A percentile compares a stretch with the other conserved stretches of the same genome.
These are phyloP conservation scores for Marasmius fiardii DNA, from an alignment of 1,284 basidiomycete genomes.

Conservation along the genomic window DNA sequence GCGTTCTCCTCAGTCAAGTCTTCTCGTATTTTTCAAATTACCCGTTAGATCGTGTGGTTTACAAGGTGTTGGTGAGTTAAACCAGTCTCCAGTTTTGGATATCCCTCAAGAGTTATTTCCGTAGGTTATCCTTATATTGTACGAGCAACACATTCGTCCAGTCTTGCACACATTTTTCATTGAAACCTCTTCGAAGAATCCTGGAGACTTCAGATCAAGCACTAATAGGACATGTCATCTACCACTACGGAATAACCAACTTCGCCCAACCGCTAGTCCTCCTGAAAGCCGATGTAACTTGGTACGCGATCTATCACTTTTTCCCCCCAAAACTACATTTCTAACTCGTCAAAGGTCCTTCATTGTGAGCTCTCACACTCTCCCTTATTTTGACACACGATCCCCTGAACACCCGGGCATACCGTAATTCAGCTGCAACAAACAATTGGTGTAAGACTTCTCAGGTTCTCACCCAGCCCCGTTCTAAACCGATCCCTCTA, in stretches of 20 bases:
- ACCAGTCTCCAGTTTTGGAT: background rate
- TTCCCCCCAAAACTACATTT: conserved; percentile 14
- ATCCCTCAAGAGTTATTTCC: background rate
- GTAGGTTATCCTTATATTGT: conserved; percentile 47
- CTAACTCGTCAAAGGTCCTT: conserved; percentile 34
- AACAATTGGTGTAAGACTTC: conserved; percentile 49
- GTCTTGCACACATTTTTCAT: conserved; percentile 1
- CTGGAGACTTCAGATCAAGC: conserved; percentile 51
- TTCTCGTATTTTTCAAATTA: conserved; percentile 55
- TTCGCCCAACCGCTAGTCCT: conserved; percentile 41
- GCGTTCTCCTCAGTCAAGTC: conserved; percentile 50
- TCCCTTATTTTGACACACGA: conserved; percentile 16
- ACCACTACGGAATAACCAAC: conserved; percentile 54
- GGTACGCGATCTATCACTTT: conserved; percentile 31
- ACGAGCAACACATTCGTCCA: conserved; percentile 18
- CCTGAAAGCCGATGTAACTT: conserved; percentile 37
- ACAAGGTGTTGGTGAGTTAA: conserved; percentile 52
- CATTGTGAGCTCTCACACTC: conserved; percentile 37
- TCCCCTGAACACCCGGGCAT: background rate
- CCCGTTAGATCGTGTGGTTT: conserved; percentile 46
- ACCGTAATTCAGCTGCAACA: conserved; percentile 50
- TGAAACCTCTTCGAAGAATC: conserved; percentile 32
- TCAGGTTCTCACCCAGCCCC: background rate
- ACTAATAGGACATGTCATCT: conserved; percentile 54
- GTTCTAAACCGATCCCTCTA: conserved; percentile 20